A percentile compares a stretch with the other conserved stretches of the same genome.
phyloP scores from a whole-genome alignment of 78 protist species.

The Dictyostelium purpureum region DNA sequence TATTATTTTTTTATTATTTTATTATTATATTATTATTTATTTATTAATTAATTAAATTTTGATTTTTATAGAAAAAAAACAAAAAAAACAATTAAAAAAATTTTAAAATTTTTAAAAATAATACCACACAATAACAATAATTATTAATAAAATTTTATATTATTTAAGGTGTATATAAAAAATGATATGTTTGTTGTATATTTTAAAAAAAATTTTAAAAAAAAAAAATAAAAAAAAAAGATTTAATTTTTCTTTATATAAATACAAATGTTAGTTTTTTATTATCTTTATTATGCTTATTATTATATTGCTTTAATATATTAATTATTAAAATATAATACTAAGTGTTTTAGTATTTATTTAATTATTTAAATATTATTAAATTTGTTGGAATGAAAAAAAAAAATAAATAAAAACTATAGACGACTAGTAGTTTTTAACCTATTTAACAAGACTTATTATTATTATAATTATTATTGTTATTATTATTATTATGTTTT shows the following conservation, averaged over 20 bases:
- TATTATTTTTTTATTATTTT: not conserved
- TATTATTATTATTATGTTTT: not conserved
- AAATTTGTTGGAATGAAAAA: too few species aligned
- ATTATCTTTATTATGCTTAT: too few species aligned
- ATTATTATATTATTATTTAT: not conserved
- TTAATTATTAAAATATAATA: too few species aligned
- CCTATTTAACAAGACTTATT: too few species aligned
- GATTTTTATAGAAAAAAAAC: not conserved
- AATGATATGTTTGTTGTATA: not conserved
- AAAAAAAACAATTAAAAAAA: not conserved
- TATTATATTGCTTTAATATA: too few species aligned
- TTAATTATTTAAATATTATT: too few species aligned
- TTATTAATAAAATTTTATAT: not conserved
- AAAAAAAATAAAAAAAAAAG: not conserved
- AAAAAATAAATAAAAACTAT: too few species aligned
- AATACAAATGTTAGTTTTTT: too few species aligned
- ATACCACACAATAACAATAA: not conserved
- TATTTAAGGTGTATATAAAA: not conserved
- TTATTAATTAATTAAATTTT: not conserved
- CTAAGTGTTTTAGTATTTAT: too few species aligned
- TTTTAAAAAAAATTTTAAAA: not conserved
- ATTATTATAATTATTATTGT: not conserved
- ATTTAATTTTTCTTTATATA: not conserved
- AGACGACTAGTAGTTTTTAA: too few species aligned
- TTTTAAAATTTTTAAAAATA: not conserved